Conservation (phyloP, 345 rosid genomes). For the Boechera retrofracta region DNA sequence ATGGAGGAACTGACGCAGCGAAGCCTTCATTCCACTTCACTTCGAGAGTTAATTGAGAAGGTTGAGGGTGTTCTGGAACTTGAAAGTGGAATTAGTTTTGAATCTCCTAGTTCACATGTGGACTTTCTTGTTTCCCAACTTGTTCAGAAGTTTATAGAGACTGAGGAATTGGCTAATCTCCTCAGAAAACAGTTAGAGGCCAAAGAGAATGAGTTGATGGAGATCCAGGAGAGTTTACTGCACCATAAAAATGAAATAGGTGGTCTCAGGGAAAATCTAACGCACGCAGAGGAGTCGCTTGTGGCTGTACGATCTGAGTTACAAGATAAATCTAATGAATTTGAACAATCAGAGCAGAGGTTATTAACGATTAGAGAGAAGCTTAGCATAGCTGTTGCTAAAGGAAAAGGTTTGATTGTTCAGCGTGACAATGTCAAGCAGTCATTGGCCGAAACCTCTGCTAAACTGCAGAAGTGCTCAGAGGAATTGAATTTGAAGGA, state of each 20-base stretch:
- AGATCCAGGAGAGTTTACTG: slow-evolving; percentile 59
- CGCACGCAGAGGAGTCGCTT: slow-evolving; percentile 65
- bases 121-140: slow-evolving; percentile 72
- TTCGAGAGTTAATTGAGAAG: slow-evolving; percentile 60
- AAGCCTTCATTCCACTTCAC: slow-evolving; percentile 54
- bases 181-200: slow-evolving; percentile 52
- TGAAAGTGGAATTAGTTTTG: slow-evolving; percentile 50
- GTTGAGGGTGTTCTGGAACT: slow-evolving; percentile 64
- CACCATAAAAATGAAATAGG: slow-evolving; percentile 65
- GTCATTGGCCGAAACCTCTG: slow-evolving; percentile 69
- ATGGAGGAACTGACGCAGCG: slow-evolving; percentile 59
- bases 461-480: slow-evolving; percentile 73
- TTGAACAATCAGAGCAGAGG: slow-evolving; percentile 87
- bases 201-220: slow-evolving; percentile 55
- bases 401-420: slow-evolving; percentile 90
- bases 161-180: slow-evolving; percentile 48
- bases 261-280: slow-evolving; percentile 58
- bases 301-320: slow-evolving; percentile 53
- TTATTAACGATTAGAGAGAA: slow-evolving; percentile 85
- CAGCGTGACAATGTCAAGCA: slow-evolving; percentile 86
- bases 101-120: slow-evolving; percentile 51
- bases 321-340: slow-evolving; percentile 65
- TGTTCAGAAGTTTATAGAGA: slow-evolving; percentile 64
- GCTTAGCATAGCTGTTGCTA: slow-evolving; percentile 94
- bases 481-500: slow-evolving; percentile 82